Evolutionary conservation across 768 basidiomycete species (phyloP), one percentile per base, ranked within the genome.

Genomic region (Neoboletus magnificus): DNA sequence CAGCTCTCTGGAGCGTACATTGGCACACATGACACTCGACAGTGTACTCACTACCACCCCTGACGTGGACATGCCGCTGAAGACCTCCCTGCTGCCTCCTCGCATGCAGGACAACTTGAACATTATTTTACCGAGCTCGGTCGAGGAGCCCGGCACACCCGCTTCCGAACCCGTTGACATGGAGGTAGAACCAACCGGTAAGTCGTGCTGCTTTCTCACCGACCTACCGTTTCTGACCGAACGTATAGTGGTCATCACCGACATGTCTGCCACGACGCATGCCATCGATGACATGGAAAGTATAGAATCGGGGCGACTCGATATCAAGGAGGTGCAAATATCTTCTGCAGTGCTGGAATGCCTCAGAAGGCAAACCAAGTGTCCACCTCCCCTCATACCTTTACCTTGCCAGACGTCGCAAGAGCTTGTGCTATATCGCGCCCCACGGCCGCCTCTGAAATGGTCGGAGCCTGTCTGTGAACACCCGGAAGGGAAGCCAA

Each of bases 111-210:
- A 48, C 40, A 48, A 42, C 22, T 42, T 39, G 25, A 15, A 59
- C 1, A 57, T 71, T 8, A 36, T 71, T n/a, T 50, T 68, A 7
- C 76, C 77, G 6, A 70, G 65, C 35, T 71, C 71, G 22, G 63
- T 79, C 48, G 80, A 83, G 57, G 80, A 82, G 50, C 69, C 71
- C 20, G 54, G 58, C 3, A 70, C 71, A 0, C 50, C 61, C 18
- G 62, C 73, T 10, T 78, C 73, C 20, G 87, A 89, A 52, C 74
- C 84, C 3, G 77, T 75, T 27, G 79, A 77, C 44, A 91, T 91
- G 88, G 83, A 82, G 57, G 78, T 82, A 5, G 87, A 87, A 64
- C 84, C 80, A 59, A 81, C 87, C 65, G 74, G 89, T 90, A 69
- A 78, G 64, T 44, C 22, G 32, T 49, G 35, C 33, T 59, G 32